phyloP scores from a whole-genome alignment of 2,329 filamentous ascomycete genomes.

The Bipolaris cookei region DNA sequence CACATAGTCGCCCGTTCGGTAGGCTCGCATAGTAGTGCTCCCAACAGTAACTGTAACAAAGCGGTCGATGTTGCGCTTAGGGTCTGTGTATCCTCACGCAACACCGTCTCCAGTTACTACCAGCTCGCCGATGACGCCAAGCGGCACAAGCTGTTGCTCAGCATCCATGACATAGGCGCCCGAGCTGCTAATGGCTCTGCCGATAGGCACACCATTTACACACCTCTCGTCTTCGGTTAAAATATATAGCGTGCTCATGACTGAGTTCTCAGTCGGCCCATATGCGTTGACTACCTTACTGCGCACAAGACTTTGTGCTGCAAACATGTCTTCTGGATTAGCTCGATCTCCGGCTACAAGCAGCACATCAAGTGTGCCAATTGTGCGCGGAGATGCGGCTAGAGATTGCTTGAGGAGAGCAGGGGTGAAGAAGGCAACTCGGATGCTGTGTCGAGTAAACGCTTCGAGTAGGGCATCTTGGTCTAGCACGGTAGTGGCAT shows the following conservation, averaged over 20 bases:
- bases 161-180: constrained; percentile 7
- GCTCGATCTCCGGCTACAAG: constrained; percentile 9
- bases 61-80: constrained; percentile 27
- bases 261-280: constrained; percentile 27
- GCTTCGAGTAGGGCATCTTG: too few species aligned
- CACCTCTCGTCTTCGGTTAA: background rate
- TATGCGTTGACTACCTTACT: constrained; percentile 21
- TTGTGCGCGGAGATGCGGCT: background rate
- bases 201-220: constrained; percentile 43
- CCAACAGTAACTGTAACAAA: background rate
- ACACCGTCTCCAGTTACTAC: constrained; percentile 30
- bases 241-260: constrained; percentile 54
- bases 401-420: background rate
- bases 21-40: constrained; percentile 30
- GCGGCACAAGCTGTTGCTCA: constrained; percentile 15
- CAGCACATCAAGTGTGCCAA: background rate
- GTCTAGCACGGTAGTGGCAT: constrained; percentile 2
- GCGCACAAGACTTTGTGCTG: constrained; percentile 11
- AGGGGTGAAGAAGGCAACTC: constrained; percentile 1
- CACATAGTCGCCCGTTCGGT: constrained; percentile 33
- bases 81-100: constrained; percentile 19
- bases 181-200: constrained; percentile 35
- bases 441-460: too few species aligned
- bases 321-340: constrained; percentile 7
- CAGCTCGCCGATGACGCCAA: constrained; percentile 30